Evolutionary conservation across 805 yeast species (phyloP), one percentile per base, ranked within the genome.

Genomic region (Grigorovia transvaalensis): DNA sequence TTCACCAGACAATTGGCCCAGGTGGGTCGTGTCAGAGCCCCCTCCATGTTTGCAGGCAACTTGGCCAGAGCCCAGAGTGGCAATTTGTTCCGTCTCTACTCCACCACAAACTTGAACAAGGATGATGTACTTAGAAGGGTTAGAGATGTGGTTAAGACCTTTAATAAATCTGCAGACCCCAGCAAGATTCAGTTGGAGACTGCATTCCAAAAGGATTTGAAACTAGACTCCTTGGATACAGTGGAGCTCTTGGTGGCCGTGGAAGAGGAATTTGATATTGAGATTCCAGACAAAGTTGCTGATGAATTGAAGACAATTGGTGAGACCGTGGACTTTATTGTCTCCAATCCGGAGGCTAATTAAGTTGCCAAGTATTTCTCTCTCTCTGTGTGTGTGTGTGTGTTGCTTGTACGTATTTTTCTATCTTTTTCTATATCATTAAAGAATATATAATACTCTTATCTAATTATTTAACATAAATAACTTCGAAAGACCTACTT

Each of bases 181-280:
- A 73, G 76, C 46, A 57, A 60, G 44, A 59, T 69, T 46, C 55
- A 61, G 23, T 49, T 56, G 15, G 76, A 72, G 45, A 73, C 82
- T 42, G 67, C 74, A 50, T 79, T 77, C 68, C 74, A 76, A 56
- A 77, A 75, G 59, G 82, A 77, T 61, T 71, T 78, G 64, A 80
- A 78, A 17, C 70, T 78, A 66, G 99, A 91, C 71, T 87, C 96
- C 9, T 78, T 91, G 59, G 99, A 91, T 66, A 85, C 93, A 56
- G 96, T 91, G 56, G 99, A 91, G 74, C 90, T 93, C 51, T 78
- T 93, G 62, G 96, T 93, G 70, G 96, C 96, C 53, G 84, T 91
- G 64, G 99, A 91, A 76, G 96, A 90, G 76, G 90, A 84, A 68
- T 84, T 84, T 58, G 88, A 87, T 63, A 79, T 88, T 65, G 86